Conservation (phyloP, 1,284 basidiomycete genomes). For the Marasmius sp. region DNA sequence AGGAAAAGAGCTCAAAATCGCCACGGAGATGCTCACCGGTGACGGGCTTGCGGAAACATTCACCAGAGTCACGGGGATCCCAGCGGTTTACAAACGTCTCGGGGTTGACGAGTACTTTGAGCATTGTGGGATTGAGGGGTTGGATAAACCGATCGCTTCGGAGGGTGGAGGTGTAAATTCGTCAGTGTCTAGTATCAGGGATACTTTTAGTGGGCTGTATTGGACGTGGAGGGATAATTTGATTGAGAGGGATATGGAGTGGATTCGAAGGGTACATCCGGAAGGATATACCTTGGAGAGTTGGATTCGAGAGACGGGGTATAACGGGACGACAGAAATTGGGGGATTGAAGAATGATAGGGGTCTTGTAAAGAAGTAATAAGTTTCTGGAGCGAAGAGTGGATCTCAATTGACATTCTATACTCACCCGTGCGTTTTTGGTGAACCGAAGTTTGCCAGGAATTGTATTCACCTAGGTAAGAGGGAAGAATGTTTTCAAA, state of each 20-base stretch:
- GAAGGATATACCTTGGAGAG: constrained; percentile 21
- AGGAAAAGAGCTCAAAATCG: constrained; percentile 38
- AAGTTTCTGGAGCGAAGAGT: too few species aligned
- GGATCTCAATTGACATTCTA: too few species aligned
- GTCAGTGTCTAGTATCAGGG: background rate
- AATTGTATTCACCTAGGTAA: too few species aligned
- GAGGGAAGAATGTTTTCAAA: too few species aligned
- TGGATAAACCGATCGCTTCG: background rate
- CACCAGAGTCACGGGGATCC: constrained; percentile 11
- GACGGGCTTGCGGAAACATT: constrained; percentile 37
- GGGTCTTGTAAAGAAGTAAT: background rate
- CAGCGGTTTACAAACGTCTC: constrained; percentile 1
- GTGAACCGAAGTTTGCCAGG: too few species aligned
- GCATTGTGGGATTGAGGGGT: background rate
- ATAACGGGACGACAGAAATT: constrained; percentile 9
- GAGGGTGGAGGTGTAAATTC: background rate
- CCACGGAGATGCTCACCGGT: constrained; percentile 44
- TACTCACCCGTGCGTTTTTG: too few species aligned
- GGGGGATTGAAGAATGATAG: constrained; percentile 16
- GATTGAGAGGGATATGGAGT: constrained; percentile 41
- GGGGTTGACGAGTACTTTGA: constrained; percentile 5
- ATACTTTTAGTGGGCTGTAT: constrained; percentile 6
- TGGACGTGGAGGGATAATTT: constrained; percentile 38
- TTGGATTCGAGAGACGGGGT: constrained; percentile 26
- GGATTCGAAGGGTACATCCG: constrained; percentile 39